A percentile compares a stretch with the other conserved stretches of the same genome.
These are phyloP conservation scores for Botrytis deweyae DNA, from an alignment of 2,329 filamentous ascomycete genomes.

Conservation along the genomic window DNA sequence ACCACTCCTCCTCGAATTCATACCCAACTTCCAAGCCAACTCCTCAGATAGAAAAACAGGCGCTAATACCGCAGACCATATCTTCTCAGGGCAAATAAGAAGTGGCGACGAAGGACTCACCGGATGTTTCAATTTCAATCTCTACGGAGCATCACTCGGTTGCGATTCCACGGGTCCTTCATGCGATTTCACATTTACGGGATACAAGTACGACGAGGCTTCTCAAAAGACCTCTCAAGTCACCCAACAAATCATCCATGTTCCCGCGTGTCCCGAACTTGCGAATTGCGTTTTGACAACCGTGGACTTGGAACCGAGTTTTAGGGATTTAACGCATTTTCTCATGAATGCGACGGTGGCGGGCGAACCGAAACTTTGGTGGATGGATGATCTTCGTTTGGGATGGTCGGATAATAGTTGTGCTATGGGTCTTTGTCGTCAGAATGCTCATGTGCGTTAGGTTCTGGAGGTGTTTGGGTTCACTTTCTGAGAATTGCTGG, in stretches of 20 bases:
- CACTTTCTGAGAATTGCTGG: not conserved
- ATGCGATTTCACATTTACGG: conserved; percentile 44
- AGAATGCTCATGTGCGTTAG: conserved; percentile 27
- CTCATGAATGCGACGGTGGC: conserved; percentile 44
- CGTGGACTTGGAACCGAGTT: conserved; percentile 33
- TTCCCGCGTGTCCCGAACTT: conserved; percentile 38
- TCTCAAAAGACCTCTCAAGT: conserved; percentile 31
- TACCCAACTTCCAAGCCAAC: conserved; percentile 33
- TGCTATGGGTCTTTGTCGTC: conserved; percentile 42
- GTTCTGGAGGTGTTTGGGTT: no score
- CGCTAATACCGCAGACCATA: conserved; percentile 35
- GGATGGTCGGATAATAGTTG: conserved; percentile 47
- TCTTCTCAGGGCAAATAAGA: conserved; percentile 34
- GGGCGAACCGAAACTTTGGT: conserved; percentile 45
- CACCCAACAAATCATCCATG: conserved; percentile 29
- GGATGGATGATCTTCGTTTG: conserved; percentile 47
- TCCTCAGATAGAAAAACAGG: conserved; percentile 23
- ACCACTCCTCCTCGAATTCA: conserved; percentile 39
- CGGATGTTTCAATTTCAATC: conserved; percentile 43
- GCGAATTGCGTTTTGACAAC: conserved; percentile 38
- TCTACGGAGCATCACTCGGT: conserved; percentile 41
- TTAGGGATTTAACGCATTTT: conserved; percentile 43
- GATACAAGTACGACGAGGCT: conserved; percentile 36
- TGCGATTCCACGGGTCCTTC: conserved; percentile 40
- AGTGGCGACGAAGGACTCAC: conserved; percentile 33